These are phyloP conservation scores for Globisporangium orthogonon DNA, from an alignment of 352 stramenopile species.

Conservation along the genomic window DNA sequence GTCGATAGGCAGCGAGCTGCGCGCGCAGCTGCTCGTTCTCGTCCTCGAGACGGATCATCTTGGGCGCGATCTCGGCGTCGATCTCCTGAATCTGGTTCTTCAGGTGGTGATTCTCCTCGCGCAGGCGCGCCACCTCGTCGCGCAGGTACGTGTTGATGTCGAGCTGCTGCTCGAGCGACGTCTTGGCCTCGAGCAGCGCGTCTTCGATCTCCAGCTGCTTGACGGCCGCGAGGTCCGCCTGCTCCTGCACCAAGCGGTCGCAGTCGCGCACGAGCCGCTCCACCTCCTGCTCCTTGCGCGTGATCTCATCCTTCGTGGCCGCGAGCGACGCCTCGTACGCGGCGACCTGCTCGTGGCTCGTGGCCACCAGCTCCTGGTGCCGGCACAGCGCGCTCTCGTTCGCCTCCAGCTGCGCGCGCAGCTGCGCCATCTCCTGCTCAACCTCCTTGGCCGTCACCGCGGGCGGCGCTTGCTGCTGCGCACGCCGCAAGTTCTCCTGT, in stretches of 20 bases:
- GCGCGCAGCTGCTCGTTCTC: conserved; percentile 71
- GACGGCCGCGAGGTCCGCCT: conserved; percentile 62
- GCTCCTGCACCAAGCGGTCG: conserved; percentile 82
- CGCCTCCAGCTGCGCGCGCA: conserved; percentile 56
- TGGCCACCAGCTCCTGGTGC: conserved; percentile 63
- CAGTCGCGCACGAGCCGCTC: conserved; percentile 81
- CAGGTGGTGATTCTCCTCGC: conserved; percentile 79
- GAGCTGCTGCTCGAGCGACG: conserved; percentile 78
- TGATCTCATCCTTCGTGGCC: conserved; percentile 56
- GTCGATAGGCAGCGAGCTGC: conserved; percentile 11
- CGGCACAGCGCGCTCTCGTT: conserved; percentile 65
- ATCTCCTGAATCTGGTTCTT: conserved; percentile 87
- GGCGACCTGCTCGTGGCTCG: conserved; percentile 59
- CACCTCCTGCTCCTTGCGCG: conserved; percentile 69
- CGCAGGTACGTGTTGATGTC: conserved; percentile 82
- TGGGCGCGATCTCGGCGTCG: conserved; percentile 77
- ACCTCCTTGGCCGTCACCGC: conserved; percentile 8
- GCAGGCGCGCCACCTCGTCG: conserved; percentile 68
- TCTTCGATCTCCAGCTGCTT: conserved; percentile 86
- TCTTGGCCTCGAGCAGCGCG: conserved; percentile 77
- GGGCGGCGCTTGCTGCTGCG: conserved; percentile 26
- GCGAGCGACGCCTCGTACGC: conserved; percentile 64
- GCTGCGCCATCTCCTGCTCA: conserved; percentile 66
- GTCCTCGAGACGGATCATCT: conserved; percentile 77
- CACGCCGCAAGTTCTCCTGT: conserved; percentile 59